These are phyloP conservation scores for Colletotrichum salicis DNA, from an alignment of 2,329 filamentous ascomycete genomes.

Conservation along the genomic window DNA sequence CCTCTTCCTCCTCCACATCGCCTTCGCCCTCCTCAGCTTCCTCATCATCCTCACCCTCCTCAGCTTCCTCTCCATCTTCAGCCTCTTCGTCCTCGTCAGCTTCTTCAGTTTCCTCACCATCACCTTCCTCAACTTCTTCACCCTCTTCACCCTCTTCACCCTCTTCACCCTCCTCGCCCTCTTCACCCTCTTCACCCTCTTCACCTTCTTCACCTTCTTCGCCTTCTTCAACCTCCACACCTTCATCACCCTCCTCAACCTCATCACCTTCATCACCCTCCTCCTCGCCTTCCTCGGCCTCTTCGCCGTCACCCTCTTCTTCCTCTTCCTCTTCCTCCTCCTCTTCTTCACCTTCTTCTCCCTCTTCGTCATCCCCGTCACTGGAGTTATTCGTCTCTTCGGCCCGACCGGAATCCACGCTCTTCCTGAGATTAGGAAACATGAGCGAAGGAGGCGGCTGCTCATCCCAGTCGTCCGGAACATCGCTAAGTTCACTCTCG, in stretches of 20 bases:
- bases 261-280: constrained; percentile 40
- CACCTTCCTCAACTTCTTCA: neutral
- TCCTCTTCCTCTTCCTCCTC: constrained; percentile 33
- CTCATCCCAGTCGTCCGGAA: constrained; percentile 67
- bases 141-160: neutral
- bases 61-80: neutral
- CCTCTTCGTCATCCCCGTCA: constrained; percentile 42
- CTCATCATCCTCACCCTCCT: neutral
- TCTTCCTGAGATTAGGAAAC: constrained; percentile 61
- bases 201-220: neutral
- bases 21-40: no score
- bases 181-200: neutral
- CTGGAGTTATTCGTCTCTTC: constrained; percentile 35
- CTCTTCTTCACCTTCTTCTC: constrained; percentile 32
- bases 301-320: constrained; percentile 23
- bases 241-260: constrained; percentile 36
- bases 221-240: neutral
- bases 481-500: constrained; percentile 76
- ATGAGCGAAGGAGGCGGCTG: constrained; percentile 64
- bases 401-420: constrained; percentile 42
- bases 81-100: neutral
- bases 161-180: neutral
- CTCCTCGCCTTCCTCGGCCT: constrained; percentile 29
- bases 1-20: neutral
- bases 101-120: neutral